Evolutionary conservation across 257 asterid genomes (phyloP).

Genomic region (Solanum appendiculatum): DNA sequence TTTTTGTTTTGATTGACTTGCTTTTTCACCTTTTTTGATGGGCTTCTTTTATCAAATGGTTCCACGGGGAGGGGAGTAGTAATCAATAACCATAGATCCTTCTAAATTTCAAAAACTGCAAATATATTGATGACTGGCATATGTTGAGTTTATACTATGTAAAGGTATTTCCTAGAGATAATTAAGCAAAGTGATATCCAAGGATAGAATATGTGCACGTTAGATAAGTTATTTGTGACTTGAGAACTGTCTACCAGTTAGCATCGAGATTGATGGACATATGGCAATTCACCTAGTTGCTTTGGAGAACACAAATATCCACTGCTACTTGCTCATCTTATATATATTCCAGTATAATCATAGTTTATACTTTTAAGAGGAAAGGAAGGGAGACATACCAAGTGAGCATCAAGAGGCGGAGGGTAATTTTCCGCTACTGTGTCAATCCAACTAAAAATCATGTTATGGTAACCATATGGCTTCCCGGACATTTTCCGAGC

Average conservation of each 20-base stretch:
- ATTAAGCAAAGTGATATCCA: not conserved
- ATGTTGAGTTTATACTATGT: not conserved
- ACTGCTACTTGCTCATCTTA: not conserved
- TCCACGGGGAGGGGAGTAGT: not conserved
- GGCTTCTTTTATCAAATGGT: not conserved
- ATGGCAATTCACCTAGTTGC: not conserved
- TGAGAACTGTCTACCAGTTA: not conserved
- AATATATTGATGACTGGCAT: not conserved
- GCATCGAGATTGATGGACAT: not conserved
- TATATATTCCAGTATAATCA: not conserved
- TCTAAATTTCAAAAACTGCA: not conserved
- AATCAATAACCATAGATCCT: not conserved
- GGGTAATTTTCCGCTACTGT: conserved; percentile 91
- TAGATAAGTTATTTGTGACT: not conserved
- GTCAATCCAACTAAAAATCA: conserved; percentile 99
- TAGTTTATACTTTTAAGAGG: not conserved
- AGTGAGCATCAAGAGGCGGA: conserved; percentile 99
- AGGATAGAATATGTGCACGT: not conserved
- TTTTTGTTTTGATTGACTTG: not conserved
- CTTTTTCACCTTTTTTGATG: not conserved
- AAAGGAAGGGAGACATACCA: conserved; percentile 41
- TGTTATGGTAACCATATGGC: conserved; percentile 98
- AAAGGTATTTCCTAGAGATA: not conserved
- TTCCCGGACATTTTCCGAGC: conserved; percentile 87
- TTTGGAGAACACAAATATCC: not conserved